Evolutionary conservation across 768 basidiomycete species (phyloP).

Genomic region (Omphalotus guepiniiformis): DNA sequence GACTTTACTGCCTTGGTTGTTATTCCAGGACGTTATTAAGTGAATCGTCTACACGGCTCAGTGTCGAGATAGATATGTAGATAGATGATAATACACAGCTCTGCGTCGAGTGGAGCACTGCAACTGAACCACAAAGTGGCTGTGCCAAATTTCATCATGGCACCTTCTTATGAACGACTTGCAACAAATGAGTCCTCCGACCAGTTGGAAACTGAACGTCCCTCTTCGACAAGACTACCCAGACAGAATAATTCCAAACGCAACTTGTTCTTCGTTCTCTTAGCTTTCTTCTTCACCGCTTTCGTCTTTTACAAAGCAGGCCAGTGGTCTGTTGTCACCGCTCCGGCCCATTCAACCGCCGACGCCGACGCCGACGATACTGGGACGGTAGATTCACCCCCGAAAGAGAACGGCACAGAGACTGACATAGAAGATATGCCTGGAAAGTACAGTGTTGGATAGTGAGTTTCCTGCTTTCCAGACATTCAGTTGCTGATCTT

Average conservation of each 20-base stretch:
- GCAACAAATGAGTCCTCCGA: slow-evolving; percentile 23
- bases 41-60: too few species aligned
- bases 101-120: too few species aligned
- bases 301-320: slow-evolving; percentile 40
- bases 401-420: slow-evolving; percentile 15
- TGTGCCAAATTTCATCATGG: too few species aligned
- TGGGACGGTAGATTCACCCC: slow-evolving; percentile 2
- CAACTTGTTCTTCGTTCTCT: slow-evolving; percentile 30
- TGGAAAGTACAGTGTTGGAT: slow-evolving; percentile 77
- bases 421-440: slow-evolving; percentile 25
- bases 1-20: too few species aligned
- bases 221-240: slow-evolving; percentile 17
- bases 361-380: slow-evolving; percentile 1
- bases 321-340: slow-evolving; percentile 30
- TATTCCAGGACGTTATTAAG: too few species aligned
- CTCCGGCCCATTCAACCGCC: slow-evolving; percentile 9
- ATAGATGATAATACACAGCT: too few species aligned
- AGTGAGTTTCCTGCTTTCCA: slow-evolving; percentile 43
- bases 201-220: slow-evolving; percentile 12
- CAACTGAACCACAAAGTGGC: too few species aligned
- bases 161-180: slow-evolving; percentile 25
- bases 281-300: slow-evolving; percentile 31
- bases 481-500: background rate
- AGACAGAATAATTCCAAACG: slow-evolving; percentile 21
- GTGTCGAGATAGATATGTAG: too few species aligned